Evolutionary conservation across 805 yeast species (phyloP), one percentile per base, ranked within the genome.

Genomic region (Cyberlindnera amylophila): DNA sequence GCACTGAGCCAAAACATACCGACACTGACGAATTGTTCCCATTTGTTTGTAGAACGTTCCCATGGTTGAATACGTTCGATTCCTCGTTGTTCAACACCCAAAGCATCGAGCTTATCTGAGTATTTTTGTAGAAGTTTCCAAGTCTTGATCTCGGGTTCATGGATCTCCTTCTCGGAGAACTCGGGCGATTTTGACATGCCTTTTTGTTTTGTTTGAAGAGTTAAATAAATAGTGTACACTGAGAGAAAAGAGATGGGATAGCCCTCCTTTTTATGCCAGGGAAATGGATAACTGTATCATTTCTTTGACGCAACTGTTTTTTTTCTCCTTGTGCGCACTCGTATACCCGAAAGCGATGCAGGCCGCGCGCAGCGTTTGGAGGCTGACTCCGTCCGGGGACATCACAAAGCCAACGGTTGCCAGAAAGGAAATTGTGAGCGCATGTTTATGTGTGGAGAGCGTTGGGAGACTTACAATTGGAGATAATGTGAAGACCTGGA

Each of bases 1-100:
- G 91, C 96, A 32, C 90, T 80, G 13, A 86, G 56, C 96, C 96
- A 88, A 34, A 87, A 71, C 2, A 93, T 89, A 11, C 74, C 61
- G 14, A 86, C 86, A 13, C 72, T 67, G 5, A 72, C 28, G 34
- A 69, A 62, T 39, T 64, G 67, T 12, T 55, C 56, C 27, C 45
- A 40, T 28, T 53, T 58, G 24, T 57, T 50, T 4, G 66, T 58
- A n/a, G 82, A 71, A 45, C 90, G 64, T 37, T 83, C 86, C 47
- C 79, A 69, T 0, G 93, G 85, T 32, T 74, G 65, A 26, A 84
- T 77, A 46, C 96, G 69, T 48, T 85, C 89, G 36, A 88, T 82
- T 41, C 96, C 96, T 46, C 89, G 71, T 4, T 80, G 66, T 60
- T 88, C 96, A 3, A 86, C 86, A 46, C 90, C 75, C 47, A 72